phyloP scores from a whole-genome alignment of 1,139 yeast species.

The Pichia sp. region DNA sequence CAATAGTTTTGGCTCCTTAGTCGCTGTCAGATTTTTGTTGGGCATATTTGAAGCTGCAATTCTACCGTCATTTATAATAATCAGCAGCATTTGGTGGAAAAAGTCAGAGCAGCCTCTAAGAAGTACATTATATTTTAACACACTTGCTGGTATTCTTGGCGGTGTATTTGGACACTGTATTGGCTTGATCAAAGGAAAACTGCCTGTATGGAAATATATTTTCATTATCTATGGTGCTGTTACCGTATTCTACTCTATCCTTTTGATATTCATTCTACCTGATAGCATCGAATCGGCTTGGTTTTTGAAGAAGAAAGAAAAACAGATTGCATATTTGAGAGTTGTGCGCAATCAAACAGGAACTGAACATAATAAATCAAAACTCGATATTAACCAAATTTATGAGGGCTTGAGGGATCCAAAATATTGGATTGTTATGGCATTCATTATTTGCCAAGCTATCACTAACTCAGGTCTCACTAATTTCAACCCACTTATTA shows the following conservation, averaged over 20 bases:
- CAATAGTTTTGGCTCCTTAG: conserved; percentile 35
- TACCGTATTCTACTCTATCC: conserved; percentile 28
- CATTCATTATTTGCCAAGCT: conserved; percentile 34
- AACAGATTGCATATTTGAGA: conserved; percentile 27
- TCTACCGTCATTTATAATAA: conserved; percentile 35
- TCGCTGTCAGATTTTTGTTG: conserved; percentile 37
- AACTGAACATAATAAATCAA: conserved; percentile 19
- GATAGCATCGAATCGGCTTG: conserved; percentile 53
- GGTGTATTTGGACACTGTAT: conserved; percentile 16
- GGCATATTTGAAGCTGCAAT: conserved; percentile 40
- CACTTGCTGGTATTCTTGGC: conserved; percentile 30
- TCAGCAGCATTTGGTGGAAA: conserved; percentile 29
- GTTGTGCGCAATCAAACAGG: conserved; percentile 30
- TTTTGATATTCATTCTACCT: conserved; percentile 41
- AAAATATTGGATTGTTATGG: conserved; percentile 36
- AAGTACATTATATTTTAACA: conserved; percentile 35
- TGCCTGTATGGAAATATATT: background rate
- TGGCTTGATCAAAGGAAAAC: background rate
- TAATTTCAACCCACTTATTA: conserved; percentile 24
- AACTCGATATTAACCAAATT: conserved; percentile 31
- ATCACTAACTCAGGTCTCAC: conserved; percentile 40
- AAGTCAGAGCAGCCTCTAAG: conserved; percentile 38
- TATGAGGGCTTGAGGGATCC: conserved; percentile 38
- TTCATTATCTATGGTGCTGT: background rate
- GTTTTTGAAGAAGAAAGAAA: conserved; percentile 49